Conservation (phyloP, 225 moss, liverwort and hornwort genomes). For the Polytrichum commune region DNA sequence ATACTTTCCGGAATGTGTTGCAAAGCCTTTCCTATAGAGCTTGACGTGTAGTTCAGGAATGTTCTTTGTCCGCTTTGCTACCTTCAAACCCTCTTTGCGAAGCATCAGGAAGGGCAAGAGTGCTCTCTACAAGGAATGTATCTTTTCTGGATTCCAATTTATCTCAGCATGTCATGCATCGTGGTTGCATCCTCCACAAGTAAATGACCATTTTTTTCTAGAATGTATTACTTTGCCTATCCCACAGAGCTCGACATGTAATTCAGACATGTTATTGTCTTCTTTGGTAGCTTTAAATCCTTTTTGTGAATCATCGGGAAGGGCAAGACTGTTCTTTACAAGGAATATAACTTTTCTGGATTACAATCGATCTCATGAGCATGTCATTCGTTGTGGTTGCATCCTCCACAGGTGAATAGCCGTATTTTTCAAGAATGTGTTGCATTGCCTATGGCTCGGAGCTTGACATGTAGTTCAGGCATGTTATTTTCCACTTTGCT, state of each 20-base stretch:
- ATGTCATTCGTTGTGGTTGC: too few species aligned
- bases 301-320: background rate
- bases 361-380: background rate
- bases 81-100: background rate
- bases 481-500: too few species aligned
- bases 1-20: background rate
- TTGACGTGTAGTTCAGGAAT: background rate
- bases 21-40: background rate
- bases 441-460: too few species aligned
- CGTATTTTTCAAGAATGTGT: too few species aligned
- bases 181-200: too few species aligned
- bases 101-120: background rate
- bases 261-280: too few species aligned
- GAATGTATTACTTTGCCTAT: too few species aligned
- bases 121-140: background rate
- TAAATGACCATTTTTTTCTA: too few species aligned
- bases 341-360: background rate
- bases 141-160: background rate
- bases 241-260: too few species aligned
- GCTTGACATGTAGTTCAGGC: too few species aligned
- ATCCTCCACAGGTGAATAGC: too few species aligned
- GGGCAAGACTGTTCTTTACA: background rate
- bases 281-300: too few species aligned
- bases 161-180: background rate
- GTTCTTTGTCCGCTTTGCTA: background rate